These are phyloP conservation scores for Auriculariales sp. DNA, from an alignment of 768 basidiomycete species.

Conservation along the genomic window DNA sequence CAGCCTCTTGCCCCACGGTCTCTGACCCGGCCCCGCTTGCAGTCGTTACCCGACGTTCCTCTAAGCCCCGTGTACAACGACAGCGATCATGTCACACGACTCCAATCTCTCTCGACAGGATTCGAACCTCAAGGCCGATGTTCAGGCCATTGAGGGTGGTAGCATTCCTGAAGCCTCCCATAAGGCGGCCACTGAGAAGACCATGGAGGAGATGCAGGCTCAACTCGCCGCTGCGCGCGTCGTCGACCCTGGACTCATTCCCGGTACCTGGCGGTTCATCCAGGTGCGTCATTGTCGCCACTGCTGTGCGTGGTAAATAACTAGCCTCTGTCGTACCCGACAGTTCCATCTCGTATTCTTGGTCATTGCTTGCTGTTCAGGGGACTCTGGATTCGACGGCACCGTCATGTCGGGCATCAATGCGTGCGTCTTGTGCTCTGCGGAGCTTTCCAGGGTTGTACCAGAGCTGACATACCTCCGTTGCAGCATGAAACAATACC, in stretches of 20 bases:
- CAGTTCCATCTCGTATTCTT: conserved; percentile 34
- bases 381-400: conserved; percentile 39
- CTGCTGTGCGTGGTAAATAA: background rate
- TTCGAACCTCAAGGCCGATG: background rate
- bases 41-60: too few relatives aligned
- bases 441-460: too few relatives aligned
- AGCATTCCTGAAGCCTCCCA: too few relatives aligned
- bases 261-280: conserved; percentile 22
- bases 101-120: background rate
- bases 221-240: conserved; percentile 25
- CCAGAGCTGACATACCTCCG: too few relatives aligned
- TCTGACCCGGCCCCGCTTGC: too few relatives aligned
- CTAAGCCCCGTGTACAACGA: too few relatives aligned
- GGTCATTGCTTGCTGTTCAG: conserved; percentile 28
- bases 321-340: background rate
- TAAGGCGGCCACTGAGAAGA: too few relatives aligned
- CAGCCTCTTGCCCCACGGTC: too few relatives aligned
- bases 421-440: too few relatives aligned
- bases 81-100: too few relatives aligned
- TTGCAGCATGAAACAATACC: conserved; percentile 29
- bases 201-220: conserved; percentile 25
- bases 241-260: conserved; percentile 27
- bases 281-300: conserved; percentile 16
- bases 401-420: conserved; percentile 43
- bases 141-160: background rate